A percentile compares a stretch with the other conserved stretches of the same genome.
These are phyloP conservation scores for Nannochloropsis gaditana DNA, from an alignment of 108 stramenopile species.

Conservation along the genomic window DNA sequence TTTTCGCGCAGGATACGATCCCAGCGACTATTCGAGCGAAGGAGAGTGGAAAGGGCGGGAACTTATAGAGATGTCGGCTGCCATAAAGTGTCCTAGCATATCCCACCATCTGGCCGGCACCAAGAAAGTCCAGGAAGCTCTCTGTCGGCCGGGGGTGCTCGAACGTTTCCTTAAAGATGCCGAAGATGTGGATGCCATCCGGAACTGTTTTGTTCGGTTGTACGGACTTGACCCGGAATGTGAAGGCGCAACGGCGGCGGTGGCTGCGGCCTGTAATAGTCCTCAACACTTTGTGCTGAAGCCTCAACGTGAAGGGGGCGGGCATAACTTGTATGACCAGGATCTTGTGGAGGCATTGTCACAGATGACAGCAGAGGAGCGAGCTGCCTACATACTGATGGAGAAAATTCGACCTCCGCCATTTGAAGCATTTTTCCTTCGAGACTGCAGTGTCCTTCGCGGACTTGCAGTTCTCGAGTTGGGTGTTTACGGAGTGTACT, in stretches of 20 bases:
- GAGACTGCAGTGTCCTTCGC: background rate
- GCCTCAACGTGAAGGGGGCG: constrained; percentile 95
- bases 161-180: constrained; percentile 61
- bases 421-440: background rate
- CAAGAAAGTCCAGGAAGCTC: constrained; percentile 90
- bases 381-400: constrained; percentile 54
- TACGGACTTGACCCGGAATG: constrained; percentile 70
- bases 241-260: constrained; percentile 59
- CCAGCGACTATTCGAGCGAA: constrained; percentile 75
- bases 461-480: constrained; percentile 50
- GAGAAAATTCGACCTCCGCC: constrained; percentile 46
- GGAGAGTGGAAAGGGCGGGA: constrained; percentile 72
- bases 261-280: constrained; percentile 57
- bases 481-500: constrained; percentile 54
- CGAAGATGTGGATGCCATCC: constrained; percentile 36
- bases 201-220: constrained; percentile 69
- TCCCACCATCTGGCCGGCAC: constrained; percentile 88
- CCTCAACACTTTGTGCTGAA: constrained; percentile 77
- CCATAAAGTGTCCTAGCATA: constrained; percentile 77
- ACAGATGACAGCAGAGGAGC: constrained; percentile 25
- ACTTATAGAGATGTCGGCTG: constrained; percentile 64
- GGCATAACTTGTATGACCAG: constrained; percentile 85
- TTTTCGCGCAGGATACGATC: constrained; percentile 85
- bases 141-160: constrained; percentile 70
- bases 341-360: constrained; percentile 48